Percentiles rank a stretch among this genome's conserved stretches.
These are phyloP conservation scores for Neolentinus lepideus DNA, from an alignment of 1,284 basidiomycete genomes.

Conservation along the genomic window DNA sequence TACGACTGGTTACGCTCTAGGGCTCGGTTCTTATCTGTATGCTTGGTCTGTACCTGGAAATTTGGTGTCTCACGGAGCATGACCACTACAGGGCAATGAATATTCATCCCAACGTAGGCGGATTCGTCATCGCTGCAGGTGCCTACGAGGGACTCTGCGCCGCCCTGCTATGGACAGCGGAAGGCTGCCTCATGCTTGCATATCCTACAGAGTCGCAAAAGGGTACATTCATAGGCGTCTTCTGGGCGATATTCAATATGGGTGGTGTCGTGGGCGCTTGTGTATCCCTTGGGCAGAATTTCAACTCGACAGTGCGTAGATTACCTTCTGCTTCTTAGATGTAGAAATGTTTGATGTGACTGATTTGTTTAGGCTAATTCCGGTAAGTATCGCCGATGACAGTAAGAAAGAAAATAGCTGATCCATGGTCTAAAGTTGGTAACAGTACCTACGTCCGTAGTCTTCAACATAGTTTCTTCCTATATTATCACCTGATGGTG, in stretches of 20 bases:
- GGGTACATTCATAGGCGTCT: slow-evolving; percentile 68
- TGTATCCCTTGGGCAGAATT: slow-evolving; percentile 48
- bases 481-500: not conserved
- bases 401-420: not conserved
- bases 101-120: slow-evolving; percentile 50
- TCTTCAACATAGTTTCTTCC: not conserved
- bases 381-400: not conserved
- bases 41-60: not conserved
- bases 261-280: slow-evolving; percentile 59
- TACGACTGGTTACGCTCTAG: not conserved
- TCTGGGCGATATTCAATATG: slow-evolving; percentile 66
- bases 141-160: slow-evolving; percentile 81
- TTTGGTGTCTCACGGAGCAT: not conserved
- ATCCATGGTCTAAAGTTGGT: not conserved
- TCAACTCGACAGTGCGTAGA: slow-evolving; percentile 14
- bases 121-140: slow-evolving; percentile 71
- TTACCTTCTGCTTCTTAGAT: too few species aligned
- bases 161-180: slow-evolving; percentile 80
- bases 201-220: slow-evolving; percentile 78
- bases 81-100: slow-evolving; percentile 33
- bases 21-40: not conserved
- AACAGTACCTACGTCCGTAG: not conserved
- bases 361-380: not conserved
- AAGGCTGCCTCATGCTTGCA: slow-evolving; percentile 78
- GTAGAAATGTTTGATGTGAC: not conserved